Evolutionary conservation across 2,329 filamentous ascomycete species (phyloP).

Genomic region (Scedosporium boydii): DNA sequence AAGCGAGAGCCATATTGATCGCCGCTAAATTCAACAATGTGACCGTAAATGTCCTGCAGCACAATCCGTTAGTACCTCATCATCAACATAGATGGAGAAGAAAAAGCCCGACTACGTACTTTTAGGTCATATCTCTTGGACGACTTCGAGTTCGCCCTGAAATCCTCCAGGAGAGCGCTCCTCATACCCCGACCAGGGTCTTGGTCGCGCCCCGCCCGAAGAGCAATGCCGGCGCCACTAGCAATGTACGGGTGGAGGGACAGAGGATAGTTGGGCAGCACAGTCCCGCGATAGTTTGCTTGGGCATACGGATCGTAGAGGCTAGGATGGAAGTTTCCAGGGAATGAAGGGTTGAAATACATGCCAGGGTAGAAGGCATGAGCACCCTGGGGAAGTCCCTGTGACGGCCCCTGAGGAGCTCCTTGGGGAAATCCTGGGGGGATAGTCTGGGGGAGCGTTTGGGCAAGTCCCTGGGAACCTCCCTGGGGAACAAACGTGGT

Average conservation of each 20-base stretch:
- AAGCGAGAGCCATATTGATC: constrained; percentile 94
- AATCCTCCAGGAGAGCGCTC: constrained; percentile 70
- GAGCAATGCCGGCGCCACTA: constrained; percentile 17
- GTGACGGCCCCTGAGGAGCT: too few species aligned
- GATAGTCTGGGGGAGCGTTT: too few species aligned
- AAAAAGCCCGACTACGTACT: constrained; percentile 25
- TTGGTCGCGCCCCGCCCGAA: constrained; percentile 39
- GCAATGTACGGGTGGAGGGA: constrained; percentile 19
- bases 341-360: constrained; percentile 19
- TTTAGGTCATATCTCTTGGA: constrained; percentile 72
- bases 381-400: constrained; percentile 14
- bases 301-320: constrained; percentile 27
- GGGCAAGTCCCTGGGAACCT: too few species aligned
- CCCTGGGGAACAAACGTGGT: constrained; percentile 18
- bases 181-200: constrained; percentile 47
- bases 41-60: constrained; percentile 64
- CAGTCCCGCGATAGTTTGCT: constrained; percentile 20
- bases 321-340: constrained; percentile 23
- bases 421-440: too few species aligned
- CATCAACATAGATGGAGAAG: not conserved
- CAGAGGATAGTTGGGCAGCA: constrained; percentile 25
- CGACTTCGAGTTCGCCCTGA: constrained; percentile 63
- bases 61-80: constrained; percentile 2
- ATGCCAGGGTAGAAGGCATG: constrained; percentile 21
- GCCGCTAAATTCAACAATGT: constrained; percentile 89